These are phyloP conservation scores for Lipomyces sp. DNA, from an alignment of 805 yeast genomes.

Conservation along the genomic window DNA sequence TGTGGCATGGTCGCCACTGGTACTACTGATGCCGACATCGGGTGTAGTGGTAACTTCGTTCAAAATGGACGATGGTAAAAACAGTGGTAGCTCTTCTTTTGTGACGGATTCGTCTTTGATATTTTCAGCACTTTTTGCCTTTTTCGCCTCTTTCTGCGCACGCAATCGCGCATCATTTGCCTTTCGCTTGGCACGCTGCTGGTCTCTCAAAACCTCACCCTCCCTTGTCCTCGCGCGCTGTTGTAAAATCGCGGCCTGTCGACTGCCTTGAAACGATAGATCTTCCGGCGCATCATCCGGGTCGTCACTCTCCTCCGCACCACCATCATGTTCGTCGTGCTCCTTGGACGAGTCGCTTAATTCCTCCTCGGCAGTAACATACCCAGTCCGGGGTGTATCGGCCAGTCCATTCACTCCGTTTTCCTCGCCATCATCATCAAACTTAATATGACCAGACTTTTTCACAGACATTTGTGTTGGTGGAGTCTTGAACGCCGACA, in stretches of 20 bases:
- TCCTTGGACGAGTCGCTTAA: background rate
- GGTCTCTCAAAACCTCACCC: constrained; percentile 5
- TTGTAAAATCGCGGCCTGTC: background rate
- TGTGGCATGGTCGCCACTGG: background rate
- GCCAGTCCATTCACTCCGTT: constrained; percentile 10
- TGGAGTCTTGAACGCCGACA: constrained; percentile 14
- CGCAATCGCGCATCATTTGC: constrained; percentile 8
- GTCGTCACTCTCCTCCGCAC: constrained; percentile 14
- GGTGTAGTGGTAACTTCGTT: constrained; percentile 29
- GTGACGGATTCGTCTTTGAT: background rate
- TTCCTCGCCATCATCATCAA: constrained; percentile 14
- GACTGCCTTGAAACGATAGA: constrained; percentile 26
- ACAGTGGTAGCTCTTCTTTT: constrained; percentile 14
- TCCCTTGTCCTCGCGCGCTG: constrained; percentile 5
- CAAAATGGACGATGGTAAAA: constrained; percentile 24
- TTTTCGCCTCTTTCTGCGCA: constrained; percentile 24
- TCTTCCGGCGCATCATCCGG: constrained; percentile 35
- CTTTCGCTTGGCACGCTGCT: constrained; percentile 11
- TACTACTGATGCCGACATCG: background rate
- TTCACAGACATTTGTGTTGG: constrained; percentile 5
- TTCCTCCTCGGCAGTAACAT: constrained; percentile 30
- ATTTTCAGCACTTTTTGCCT: constrained; percentile 2
- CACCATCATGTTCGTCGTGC: background rate
- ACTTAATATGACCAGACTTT: constrained; percentile 20
- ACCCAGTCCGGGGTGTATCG: constrained; percentile 25